Conservation (phyloP, 805 yeast genomes). For the Yarrowia keelungensis region DNA sequence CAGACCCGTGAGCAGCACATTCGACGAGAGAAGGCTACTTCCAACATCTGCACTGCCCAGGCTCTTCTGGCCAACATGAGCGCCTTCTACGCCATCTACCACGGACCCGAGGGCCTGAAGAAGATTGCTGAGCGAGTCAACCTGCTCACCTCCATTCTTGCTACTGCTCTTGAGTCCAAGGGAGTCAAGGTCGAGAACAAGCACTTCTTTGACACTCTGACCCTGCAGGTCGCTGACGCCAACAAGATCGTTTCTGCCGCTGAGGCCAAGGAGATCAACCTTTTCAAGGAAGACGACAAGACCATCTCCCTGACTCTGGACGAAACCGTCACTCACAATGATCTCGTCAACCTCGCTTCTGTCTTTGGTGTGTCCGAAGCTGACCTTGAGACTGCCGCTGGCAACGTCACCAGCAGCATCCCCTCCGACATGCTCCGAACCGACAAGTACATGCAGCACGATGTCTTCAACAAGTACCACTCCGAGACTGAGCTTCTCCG, state of each 20-base stretch:
- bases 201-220: slow-evolving; percentile 87
- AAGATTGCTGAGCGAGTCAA: slow-evolving; percentile 79
- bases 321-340: slow-evolving; percentile 76
- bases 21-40: slow-evolving; percentile 96
- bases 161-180: slow-evolving; percentile 58
- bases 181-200: slow-evolving; percentile 62
- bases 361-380: slow-evolving; percentile 59
- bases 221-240: slow-evolving; percentile 55
- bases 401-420: slow-evolving; percentile 54
- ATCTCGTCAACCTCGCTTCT: slow-evolving; percentile 62
- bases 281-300: slow-evolving; percentile 68
- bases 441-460: slow-evolving; percentile 59
- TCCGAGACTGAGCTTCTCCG: slow-evolving; percentile 95
- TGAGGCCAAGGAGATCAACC: slow-evolving; percentile 68
- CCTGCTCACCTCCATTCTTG: slow-evolving; percentile 75
- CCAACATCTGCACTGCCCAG: slow-evolving; percentile 98
- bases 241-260: slow-evolving; percentile 52
- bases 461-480: slow-evolving; percentile 85
- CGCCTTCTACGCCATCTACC: slow-evolving; percentile 94
- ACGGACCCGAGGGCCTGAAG: slow-evolving; percentile 86
- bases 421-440: slow-evolving; percentile 48
- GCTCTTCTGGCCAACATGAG: slow-evolving; percentile 95
- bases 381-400: slow-evolving; percentile 30
- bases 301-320: slow-evolving; percentile 85
- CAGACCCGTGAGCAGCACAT: slow-evolving; percentile 99